phyloP scores from a whole-genome alignment of 2,329 filamentous ascomycete species.

The Cladosporium austrohemisphaericum region DNA sequence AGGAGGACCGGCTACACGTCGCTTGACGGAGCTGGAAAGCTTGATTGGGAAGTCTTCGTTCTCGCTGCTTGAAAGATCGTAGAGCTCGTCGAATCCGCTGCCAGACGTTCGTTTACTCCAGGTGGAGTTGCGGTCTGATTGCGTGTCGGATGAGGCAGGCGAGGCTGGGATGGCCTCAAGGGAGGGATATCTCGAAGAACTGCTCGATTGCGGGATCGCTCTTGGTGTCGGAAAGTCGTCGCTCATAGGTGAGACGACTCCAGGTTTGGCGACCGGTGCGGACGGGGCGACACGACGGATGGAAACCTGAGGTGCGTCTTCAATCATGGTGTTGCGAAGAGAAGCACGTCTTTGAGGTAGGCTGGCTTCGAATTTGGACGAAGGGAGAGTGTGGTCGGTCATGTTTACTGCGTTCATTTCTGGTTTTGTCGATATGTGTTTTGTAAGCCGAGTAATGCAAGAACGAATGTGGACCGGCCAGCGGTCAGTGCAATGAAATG shows the following conservation, averaged over 20 bases:
- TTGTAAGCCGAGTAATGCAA: not conserved
- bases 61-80: constrained; percentile 81
- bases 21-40: constrained; percentile 51
- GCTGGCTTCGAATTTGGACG: constrained; percentile 52
- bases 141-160: constrained; percentile 58
- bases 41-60: constrained; percentile 52
- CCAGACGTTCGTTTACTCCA: constrained; percentile 64
- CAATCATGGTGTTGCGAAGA: constrained; percentile 61
- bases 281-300: constrained; percentile 28
- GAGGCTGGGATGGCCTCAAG: constrained; percentile 45
- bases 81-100: constrained; percentile 80
- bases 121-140: constrained; percentile 36
- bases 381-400: constrained; percentile 47
- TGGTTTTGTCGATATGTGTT: constrained; percentile 7
- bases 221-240: constrained; percentile 58
- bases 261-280: constrained; percentile 33
- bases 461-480: constrained; percentile 38
- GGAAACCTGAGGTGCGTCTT: constrained; percentile 48
- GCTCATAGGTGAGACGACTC: constrained; percentile 42
- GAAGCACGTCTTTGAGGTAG: constrained; percentile 47
- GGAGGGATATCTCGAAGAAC: constrained; percentile 16
- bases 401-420: constrained; percentile 32
- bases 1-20: constrained; percentile 28
- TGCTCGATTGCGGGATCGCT: constrained; percentile 16
- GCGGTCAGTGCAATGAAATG: constrained; percentile 37